Conservation (phyloP, 2,329 filamentous ascomycete genomes). For the Epichloe gansuensis region DNA sequence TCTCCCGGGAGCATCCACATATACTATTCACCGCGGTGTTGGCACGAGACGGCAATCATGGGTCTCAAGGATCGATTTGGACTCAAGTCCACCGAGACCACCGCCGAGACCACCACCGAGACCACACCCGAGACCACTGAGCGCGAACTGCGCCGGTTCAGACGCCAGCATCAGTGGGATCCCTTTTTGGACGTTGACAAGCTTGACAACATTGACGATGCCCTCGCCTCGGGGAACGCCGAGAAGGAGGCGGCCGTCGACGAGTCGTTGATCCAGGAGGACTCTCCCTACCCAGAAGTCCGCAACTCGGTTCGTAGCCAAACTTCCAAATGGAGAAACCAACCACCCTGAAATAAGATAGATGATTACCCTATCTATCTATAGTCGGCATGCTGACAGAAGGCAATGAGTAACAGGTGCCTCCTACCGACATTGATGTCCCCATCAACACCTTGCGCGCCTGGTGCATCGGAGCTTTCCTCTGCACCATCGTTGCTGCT, state of each 20-base stretch:
- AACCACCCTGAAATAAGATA: no score
- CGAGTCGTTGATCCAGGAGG: slow-evolving; percentile 35
- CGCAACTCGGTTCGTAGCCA: slow-evolving; percentile 12
- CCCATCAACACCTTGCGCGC: slow-evolving; percentile 46
- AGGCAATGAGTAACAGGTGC: slow-evolving; percentile 7
- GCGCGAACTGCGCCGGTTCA: slow-evolving; percentile 28
- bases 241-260: slow-evolving; percentile 34
- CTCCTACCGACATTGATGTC: slow-evolving; percentile 37
- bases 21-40: not conserved
- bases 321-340: no score
- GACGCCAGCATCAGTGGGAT: slow-evolving; percentile 42
- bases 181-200: slow-evolving; percentile 43
- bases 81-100: slow-evolving; percentile 8
- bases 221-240: slow-evolving; percentile 29
- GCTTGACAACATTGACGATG: slow-evolving; percentile 38
- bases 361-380: not conserved
- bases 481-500: slow-evolving; percentile 45
- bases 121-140: slow-evolving; percentile 12
- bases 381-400: not conserved
- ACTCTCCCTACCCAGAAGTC: slow-evolving; percentile 29
- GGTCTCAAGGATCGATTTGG: slow-evolving; percentile 12
- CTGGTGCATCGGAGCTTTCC: slow-evolving; percentile 44
- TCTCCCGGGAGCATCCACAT: not conserved
- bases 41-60: slow-evolving; percentile 8
- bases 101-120: slow-evolving; percentile 8